These are phyloP conservation scores for Thamnidium elegans DNA, from an alignment of 192 early-diverging fungal genomes.

Conservation along the genomic window DNA sequence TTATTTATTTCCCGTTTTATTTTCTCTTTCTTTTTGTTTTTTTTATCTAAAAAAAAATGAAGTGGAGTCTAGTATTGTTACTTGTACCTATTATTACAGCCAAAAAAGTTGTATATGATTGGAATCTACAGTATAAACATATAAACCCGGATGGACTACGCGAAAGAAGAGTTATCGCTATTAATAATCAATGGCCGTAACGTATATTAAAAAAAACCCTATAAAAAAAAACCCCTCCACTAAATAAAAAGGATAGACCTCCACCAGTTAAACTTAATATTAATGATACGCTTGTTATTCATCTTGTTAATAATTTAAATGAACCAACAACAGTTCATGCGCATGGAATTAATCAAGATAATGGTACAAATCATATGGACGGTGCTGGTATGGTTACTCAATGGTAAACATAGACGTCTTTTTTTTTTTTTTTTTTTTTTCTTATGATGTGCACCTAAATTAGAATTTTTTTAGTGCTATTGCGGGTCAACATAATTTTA, in stretches of 20 bases:
- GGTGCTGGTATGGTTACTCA: constrained; percentile 70
- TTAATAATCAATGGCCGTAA: constrained; percentile 66
- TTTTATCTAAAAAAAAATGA: neutral
- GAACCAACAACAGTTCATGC: constrained; percentile 64
- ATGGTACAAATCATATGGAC: constrained; percentile 65
- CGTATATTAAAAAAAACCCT: constrained; percentile 21
- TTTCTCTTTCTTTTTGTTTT: constrained; percentile 6
- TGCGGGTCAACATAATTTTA: constrained; percentile 60
- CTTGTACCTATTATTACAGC: constrained; percentile 27
- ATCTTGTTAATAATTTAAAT: constrained; percentile 53
- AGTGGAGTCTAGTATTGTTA: neutral
- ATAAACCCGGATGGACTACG: constrained; percentile 64
- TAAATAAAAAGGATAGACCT: constrained; percentile 25
- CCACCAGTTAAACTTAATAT: constrained; percentile 42
- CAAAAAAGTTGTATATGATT: constrained; percentile 59
- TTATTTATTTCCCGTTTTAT: too few species aligned
- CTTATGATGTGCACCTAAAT: too few species aligned
- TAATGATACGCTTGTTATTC: constrained; percentile 42
- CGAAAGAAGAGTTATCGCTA: constrained; percentile 60
- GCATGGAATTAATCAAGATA: constrained; percentile 79
- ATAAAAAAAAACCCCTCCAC: neutral
- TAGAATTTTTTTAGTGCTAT: constrained; percentile 44
- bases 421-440: too few species aligned
- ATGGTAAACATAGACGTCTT: constrained; percentile 38
- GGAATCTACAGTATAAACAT: constrained; percentile 62